phyloP scores from a whole-genome alignment of 2,329 filamentous ascomycete species.

The Phaeomoniella chlamydospora region DNA sequence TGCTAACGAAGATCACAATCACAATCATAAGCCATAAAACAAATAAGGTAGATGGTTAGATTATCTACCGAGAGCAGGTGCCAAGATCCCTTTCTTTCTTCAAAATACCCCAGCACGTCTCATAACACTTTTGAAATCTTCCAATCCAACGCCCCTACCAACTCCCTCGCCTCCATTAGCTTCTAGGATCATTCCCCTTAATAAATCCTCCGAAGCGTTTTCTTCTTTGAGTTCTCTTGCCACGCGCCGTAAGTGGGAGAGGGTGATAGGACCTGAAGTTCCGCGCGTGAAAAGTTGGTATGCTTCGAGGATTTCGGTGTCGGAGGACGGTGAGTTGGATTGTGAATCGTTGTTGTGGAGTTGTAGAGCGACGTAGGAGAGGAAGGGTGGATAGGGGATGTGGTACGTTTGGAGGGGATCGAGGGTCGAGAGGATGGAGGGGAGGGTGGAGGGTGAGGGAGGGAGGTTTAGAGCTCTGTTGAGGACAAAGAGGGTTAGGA shows the following conservation, averaged over 20 bases:
- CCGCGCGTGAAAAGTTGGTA: slow-evolving; percentile 63
- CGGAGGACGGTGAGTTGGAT: slow-evolving; percentile 23
- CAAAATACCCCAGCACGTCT: slow-evolving; percentile 68
- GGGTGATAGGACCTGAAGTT: slow-evolving; percentile 50
- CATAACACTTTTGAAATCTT: slow-evolving; percentile 83
- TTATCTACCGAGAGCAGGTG: too few species aligned
- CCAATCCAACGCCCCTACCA: slow-evolving; percentile 54
- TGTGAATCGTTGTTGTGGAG: slow-evolving; percentile 37
- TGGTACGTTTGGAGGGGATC: slow-evolving; percentile 71
- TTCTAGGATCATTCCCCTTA: slow-evolving; percentile 90
- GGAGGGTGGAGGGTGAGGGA: slow-evolving; percentile 44
- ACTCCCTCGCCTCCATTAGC: slow-evolving; percentile 71
- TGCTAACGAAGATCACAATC: too few species aligned
- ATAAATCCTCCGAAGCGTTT: slow-evolving; percentile 64
- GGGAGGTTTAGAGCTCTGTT: slow-evolving; percentile 66
- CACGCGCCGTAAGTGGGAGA: slow-evolving; percentile 64
- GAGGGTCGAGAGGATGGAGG: slow-evolving; percentile 63
- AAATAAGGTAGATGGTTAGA: too few species aligned
- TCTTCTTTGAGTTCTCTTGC: slow-evolving; percentile 72
- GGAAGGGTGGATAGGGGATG: slow-evolving; percentile 65
- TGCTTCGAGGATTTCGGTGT: slow-evolving; percentile 65
- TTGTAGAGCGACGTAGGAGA: slow-evolving; percentile 79
- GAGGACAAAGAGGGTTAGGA: too few species aligned
- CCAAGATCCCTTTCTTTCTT: too few species aligned
- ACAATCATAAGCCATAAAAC: too few species aligned